phyloP scores from a whole-genome alignment of 129 eudicot species.

The Centella asiatica region DNA sequence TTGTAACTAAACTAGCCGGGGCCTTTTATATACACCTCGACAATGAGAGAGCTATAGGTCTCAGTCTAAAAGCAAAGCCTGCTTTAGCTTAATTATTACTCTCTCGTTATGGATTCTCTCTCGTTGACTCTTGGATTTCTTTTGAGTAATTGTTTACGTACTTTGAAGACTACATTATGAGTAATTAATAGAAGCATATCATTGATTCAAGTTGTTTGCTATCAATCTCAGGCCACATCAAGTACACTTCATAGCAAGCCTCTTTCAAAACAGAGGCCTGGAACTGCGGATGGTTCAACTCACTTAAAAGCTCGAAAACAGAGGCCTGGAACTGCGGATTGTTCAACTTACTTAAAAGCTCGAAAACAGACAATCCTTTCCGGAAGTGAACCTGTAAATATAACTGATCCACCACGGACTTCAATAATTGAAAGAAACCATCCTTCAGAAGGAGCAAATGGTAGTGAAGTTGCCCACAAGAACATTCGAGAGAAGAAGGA shows the following conservation, averaged over 20 bases:
- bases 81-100: too few relatives aligned
- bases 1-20: not conserved
- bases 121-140: not conserved
- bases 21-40: not conserved
- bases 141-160: not conserved
- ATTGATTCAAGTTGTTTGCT: not conserved
- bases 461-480: constrained; percentile 17
- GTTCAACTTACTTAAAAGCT: constrained; percentile 4
- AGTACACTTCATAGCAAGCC: constrained; percentile 20
- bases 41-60: too few relatives aligned
- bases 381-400: constrained; percentile 1
- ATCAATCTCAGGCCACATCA: constrained; percentile 35
- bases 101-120: not conserved
- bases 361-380: not conserved
- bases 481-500: constrained; percentile 24
- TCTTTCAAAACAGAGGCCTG: constrained; percentile 18
- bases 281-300: constrained; percentile 10
- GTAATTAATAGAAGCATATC: not conserved
- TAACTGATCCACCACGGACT: constrained; percentile 14
- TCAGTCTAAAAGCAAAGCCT: not conserved
- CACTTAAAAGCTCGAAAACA: not conserved
- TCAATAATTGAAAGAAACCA: constrained; percentile 25
- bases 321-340: constrained; percentile 12
- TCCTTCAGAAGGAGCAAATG: constrained; percentile 14
- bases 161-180: not conserved